phyloP scores from a whole-genome alignment of 768 basidiomycete species.

The Thelephora aurantiotincta region DNA sequence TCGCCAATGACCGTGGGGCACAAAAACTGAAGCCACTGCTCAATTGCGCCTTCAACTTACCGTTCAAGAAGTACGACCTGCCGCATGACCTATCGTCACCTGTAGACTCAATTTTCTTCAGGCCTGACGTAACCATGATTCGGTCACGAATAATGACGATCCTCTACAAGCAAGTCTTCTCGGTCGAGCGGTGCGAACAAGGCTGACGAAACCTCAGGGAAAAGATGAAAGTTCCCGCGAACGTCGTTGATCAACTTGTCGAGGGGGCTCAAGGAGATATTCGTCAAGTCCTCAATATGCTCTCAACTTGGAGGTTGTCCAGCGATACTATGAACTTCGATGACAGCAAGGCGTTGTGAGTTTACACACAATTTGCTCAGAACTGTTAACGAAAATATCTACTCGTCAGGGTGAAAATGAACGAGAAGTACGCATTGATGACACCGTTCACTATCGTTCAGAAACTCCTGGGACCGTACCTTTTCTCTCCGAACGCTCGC shows the following conservation, averaged over 20 bases:
- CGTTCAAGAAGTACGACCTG: slow-evolving; percentile 56
- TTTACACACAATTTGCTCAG: slow-evolving; percentile 6
- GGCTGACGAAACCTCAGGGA: slow-evolving; percentile 39
- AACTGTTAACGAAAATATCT: too few relatives aligned
- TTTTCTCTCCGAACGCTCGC: slow-evolving; percentile 71
- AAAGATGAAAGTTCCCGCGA: slow-evolving; percentile 82
- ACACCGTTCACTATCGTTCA: slow-evolving; percentile 88
- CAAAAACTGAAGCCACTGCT: slow-evolving; percentile 85
- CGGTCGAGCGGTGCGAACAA: not conserved
- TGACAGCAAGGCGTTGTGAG: slow-evolving; percentile 81
- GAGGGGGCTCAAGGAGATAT: slow-evolving; percentile 88
- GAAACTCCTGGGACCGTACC: slow-evolving; percentile 81
- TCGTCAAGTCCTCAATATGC: slow-evolving; percentile 93
- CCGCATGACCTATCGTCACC: not conserved
- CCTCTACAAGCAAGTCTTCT: slow-evolving; percentile 59
- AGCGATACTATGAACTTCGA: slow-evolving; percentile 77
- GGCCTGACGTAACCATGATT: slow-evolving; percentile 63
- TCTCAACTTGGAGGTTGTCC: slow-evolving; percentile 93
- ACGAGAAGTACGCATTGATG: slow-evolving; percentile 85
- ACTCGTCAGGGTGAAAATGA: slow-evolving; percentile 54
- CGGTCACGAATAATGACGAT: slow-evolving; percentile 85
- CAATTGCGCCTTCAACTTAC: slow-evolving; percentile 54
- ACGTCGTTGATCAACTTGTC: slow-evolving; percentile 88
- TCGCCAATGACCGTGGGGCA: slow-evolving; percentile 82
- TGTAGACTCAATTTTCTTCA: slow-evolving; percentile 14